A percentile compares a stretch with the other conserved stretches of the same genome.
Conservation (phyloP, 2,329 filamentous ascomycete species). For the Colletotrichum sp. region DNA sequence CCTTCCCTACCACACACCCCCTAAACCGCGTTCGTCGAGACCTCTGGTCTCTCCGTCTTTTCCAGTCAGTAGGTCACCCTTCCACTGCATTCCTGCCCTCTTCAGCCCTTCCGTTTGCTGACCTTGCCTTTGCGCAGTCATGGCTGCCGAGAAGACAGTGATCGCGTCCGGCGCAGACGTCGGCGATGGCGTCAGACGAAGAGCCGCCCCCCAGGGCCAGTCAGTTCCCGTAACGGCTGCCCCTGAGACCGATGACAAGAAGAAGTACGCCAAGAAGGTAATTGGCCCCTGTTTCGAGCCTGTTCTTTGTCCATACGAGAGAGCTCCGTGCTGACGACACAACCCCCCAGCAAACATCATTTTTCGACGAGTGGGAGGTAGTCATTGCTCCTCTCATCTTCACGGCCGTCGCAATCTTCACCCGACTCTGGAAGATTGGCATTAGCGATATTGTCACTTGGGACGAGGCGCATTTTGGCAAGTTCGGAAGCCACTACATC, state of each 20-base stretch:
- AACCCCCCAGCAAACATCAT: slow-evolving; percentile 50
- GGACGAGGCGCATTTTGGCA: slow-evolving; percentile 81
- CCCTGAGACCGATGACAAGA: slow-evolving; percentile 62
- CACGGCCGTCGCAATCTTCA: slow-evolving; percentile 68
- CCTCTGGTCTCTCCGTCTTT: slow-evolving; percentile 4
- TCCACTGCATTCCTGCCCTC: not conserved
- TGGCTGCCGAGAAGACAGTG: slow-evolving; percentile 61
- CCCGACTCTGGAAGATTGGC: slow-evolving; percentile 73
- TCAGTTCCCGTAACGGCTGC: slow-evolving; percentile 37
- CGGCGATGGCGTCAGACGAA: slow-evolving; percentile 61
- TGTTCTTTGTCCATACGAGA: not conserved
- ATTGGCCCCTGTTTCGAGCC: slow-evolving; percentile 12
- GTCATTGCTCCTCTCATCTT: slow-evolving; percentile 67
- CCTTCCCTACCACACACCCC: not conserved
- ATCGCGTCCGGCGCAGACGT: slow-evolving; percentile 66
- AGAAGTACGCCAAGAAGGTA: slow-evolving; percentile 64
- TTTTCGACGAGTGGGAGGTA: slow-evolving; percentile 69
- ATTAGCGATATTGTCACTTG: slow-evolving; percentile 70
- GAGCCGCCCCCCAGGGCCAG: slow-evolving; percentile 54
- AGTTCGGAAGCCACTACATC: slow-evolving; percentile 98
- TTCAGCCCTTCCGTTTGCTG: slow-evolving; percentile 3
- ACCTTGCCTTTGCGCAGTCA: slow-evolving; percentile 31
- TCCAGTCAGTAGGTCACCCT: not conserved
- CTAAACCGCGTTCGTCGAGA: slow-evolving; percentile 11
- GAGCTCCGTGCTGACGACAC: slow-evolving; percentile 25